Conservation (phyloP, 306 rosid genomes). For the Hippophae tibetana region DNA sequence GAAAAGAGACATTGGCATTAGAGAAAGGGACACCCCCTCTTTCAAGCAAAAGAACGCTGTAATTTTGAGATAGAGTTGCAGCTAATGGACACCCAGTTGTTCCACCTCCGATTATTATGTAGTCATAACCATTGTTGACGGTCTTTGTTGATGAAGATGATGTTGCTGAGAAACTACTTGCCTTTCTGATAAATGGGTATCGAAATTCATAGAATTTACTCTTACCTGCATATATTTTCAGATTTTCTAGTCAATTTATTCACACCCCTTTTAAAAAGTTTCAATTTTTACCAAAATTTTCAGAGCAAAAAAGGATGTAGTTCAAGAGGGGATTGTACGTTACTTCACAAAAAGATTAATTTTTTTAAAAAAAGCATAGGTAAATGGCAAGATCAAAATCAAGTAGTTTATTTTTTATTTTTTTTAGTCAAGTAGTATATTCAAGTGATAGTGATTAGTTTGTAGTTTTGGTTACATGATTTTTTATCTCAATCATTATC, state of each 20-base stretch:
- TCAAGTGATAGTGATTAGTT: too few species aligned
- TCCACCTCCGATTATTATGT: slow-evolving; percentile 36
- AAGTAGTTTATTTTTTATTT: too few species aligned
- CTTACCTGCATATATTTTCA: slow-evolving; percentile 18
- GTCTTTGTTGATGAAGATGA: slow-evolving; percentile 44
- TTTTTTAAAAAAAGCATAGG: too few species aligned
- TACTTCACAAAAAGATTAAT: too few species aligned
- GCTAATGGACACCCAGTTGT: slow-evolving; percentile 32
- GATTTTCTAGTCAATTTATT: neutral
- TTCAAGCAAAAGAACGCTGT: slow-evolving; percentile 22
- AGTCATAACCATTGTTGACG: slow-evolving; percentile 25
- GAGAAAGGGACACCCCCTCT: slow-evolving; percentile 15
- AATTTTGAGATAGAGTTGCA: slow-evolving; percentile 22
- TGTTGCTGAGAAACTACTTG: slow-evolving; percentile 58
- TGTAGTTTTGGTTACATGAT: too few species aligned
- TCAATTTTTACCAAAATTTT: neutral
- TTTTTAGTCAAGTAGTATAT: too few species aligned
- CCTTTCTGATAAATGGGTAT: slow-evolving; percentile 64
- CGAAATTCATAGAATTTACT: slow-evolving; percentile 5
- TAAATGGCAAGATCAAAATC: too few species aligned
- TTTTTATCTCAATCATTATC: too few species aligned
- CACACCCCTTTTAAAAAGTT: neutral
- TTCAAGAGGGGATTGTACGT: too few species aligned
- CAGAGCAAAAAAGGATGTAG: too few species aligned
- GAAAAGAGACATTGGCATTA: neutral